Conservation (phyloP, 306 rosid genomes). For the Astragalus membranaceus region DNA sequence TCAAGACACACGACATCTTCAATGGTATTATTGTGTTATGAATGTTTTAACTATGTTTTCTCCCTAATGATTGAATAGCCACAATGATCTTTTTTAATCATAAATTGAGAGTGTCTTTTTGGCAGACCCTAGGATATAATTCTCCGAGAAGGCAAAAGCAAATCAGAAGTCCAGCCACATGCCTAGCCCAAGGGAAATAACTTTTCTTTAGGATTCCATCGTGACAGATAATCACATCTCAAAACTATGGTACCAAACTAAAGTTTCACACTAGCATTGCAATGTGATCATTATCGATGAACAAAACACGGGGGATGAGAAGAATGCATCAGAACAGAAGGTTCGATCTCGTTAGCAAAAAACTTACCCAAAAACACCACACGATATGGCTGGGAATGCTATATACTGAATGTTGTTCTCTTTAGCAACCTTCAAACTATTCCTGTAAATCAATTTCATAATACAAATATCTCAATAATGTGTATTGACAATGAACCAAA, state of each 20-base stretch:
- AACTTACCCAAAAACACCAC: slow-evolving; percentile 78
- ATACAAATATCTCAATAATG: slow-evolving; percentile 10
- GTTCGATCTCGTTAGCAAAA: background rate
- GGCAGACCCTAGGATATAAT: background rate
- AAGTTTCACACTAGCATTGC: background rate
- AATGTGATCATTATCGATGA: background rate
- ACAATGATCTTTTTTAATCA: background rate
- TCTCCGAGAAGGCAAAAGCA: background rate
- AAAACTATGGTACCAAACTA: background rate
- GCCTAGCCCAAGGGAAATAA: background rate
- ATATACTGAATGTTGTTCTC: slow-evolving; percentile 58
- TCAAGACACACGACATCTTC: background rate
- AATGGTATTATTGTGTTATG: background rate
- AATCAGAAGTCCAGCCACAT: background rate
- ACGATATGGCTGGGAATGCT: slow-evolving; percentile 90
- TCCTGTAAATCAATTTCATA: slow-evolving; percentile 44
- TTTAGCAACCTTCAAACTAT: slow-evolving; percentile 67
- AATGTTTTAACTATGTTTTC: background rate
- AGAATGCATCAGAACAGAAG: background rate
- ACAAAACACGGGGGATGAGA: background rate
- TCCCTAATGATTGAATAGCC: background rate
- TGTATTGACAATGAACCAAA: background rate
- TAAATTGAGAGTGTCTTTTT: background rate
- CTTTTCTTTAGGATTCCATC: background rate
- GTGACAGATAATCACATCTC: background rate